phyloP scores from a whole-genome alignment of 1,139 yeast species.

The Pichia norvegensis region DNA sequence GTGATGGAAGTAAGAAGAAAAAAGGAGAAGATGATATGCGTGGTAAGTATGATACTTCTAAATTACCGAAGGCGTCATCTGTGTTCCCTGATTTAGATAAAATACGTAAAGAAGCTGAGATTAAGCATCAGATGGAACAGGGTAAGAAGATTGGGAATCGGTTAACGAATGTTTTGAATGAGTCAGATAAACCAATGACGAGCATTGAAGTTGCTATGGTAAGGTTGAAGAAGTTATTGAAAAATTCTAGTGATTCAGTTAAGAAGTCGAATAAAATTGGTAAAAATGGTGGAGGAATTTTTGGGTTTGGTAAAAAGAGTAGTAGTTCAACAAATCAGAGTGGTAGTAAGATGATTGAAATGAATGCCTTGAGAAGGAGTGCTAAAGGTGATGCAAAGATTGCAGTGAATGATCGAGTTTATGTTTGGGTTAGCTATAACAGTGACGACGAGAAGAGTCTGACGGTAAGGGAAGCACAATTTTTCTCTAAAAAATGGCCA shows the following conservation, averaged over 20 bases:
- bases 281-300: not conserved
- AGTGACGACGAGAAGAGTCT: conserved; percentile 25
- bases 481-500: conserved; percentile 47
- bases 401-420: conserved; percentile 47
- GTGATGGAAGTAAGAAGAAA: conserved; percentile 16
- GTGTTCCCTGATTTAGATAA: conserved; percentile 52
- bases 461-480: conserved; percentile 23
- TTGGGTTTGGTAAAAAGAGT: not conserved
- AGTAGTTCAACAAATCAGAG: not conserved
- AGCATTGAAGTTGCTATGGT: conserved; percentile 16
- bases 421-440: conserved; percentile 50
- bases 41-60: conserved; percentile 6
- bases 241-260: not conserved
- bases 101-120: conserved; percentile 32
- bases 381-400: conserved; percentile 69
- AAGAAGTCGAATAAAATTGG: conserved; percentile 14
- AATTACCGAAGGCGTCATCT: conserved; percentile 29
- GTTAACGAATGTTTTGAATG: conserved; percentile 8
- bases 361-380: conserved; percentile 38
- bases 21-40: conserved; percentile 2
- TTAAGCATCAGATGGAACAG: conserved; percentile 9
- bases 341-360: conserved; percentile 26
- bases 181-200: conserved; percentile 11
- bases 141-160: conserved; percentile 11
- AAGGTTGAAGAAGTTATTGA: conserved; percentile 13